Base-by-base conservation (phyloP, 495 filamentous ascomycete species). In the Clavariopsis aquatica region DNA sequence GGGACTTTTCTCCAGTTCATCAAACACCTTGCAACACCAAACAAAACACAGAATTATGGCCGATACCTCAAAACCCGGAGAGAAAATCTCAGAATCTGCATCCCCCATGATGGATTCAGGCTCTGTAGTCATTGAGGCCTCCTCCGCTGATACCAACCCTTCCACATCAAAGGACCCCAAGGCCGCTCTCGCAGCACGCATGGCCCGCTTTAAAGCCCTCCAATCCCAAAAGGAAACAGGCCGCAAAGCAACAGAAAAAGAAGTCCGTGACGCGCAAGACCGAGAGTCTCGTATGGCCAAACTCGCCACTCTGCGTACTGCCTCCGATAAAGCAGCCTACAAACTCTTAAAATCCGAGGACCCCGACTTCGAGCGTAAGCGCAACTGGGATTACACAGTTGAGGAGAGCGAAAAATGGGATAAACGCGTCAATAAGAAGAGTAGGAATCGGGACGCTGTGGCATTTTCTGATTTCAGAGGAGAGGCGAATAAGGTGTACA, bases 331-430 rank as follows among this genome's bases (percentile, higher is more conserved):
- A 59, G 93, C 93, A 15, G 89, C 89, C 24, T 91, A 96, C 75
- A 98, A 98, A 64, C 87, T 98, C 5, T 83, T 96, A 31, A 96
- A 93, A 15, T 92, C 96, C 66, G 86, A 88, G 1, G 89, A 90
- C 73, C 91, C 89, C 13, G 93, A 97, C 75, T 98, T 97, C 71
- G 95, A 98, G 77, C 89, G 94, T 60, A 97, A 98, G 78, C 87
- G 95, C 28, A 93, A 93, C 0, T 98, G 94, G 94, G 95, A 98
- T 76, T 98, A 93, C 92, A 98, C 94, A 0, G 78, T 92, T 17
- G 94, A 97, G 26, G 94, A 98, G 77, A 86, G 84, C 49, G 94
- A 96, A 78, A 85, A 86, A 57, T 98, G 94, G 94, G 94, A 98
- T 73, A 87, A 85, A 75, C 85, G 92, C 22, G 80, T 92, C 78